A percentile compares a stretch with the other conserved stretches of the same genome.
Evolutionary conservation across 139 green algal genomes (phyloP).

Genomic region (Pedinophyceae sp.): DNA sequence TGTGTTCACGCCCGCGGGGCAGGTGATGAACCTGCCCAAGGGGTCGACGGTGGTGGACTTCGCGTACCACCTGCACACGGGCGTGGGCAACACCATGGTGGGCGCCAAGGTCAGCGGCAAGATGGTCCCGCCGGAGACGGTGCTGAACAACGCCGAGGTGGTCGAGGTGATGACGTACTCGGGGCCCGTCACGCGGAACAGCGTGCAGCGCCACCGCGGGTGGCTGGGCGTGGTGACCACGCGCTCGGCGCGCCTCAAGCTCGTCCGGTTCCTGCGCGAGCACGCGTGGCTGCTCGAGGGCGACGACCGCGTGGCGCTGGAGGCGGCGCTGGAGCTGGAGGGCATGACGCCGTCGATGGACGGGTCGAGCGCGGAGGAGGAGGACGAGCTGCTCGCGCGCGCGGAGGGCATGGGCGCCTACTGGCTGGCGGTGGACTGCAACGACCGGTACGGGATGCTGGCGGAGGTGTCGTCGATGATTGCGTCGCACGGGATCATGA

Average conservation of each 20-base stretch:
- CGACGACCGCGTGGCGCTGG: not conserved
- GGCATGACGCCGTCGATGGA: not conserved
- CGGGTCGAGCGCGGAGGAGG: not conserved
- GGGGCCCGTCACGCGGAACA: conserved; percentile 13
- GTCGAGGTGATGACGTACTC: conserved; percentile 57
- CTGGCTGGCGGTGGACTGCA: conserved; percentile 24
- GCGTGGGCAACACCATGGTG: conserved; percentile 66
- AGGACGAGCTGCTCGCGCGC: conserved; percentile 2
- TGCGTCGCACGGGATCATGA: conserved; percentile 23
- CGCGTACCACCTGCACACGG: conserved; percentile 71
- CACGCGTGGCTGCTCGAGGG: conserved; percentile 12
- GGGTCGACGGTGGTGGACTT: conserved; percentile 77
- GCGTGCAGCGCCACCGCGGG: conserved; percentile 20
- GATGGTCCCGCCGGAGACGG: conserved; percentile 24
- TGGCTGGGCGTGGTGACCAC: conserved; percentile 29
- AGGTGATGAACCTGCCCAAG: conserved; percentile 56
- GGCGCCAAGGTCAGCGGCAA: conserved; percentile 59
- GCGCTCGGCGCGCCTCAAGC: conserved; percentile 40
- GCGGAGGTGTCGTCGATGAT: conserved; percentile 32
- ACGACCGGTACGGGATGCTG: conserved; percentile 32
- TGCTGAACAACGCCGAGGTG: conserved; percentile 64
- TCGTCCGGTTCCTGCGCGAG: conserved; percentile 44
- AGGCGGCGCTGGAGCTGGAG: conserved; percentile 2
- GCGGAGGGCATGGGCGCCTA: not conserved
- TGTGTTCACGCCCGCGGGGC: conserved; percentile 55